Percentiles rank a stretch among this genome's conserved stretches.
These are phyloP conservation scores for Tulasnella sp. DNA, from an alignment of 768 basidiomycete species.

Conservation along the genomic window DNA sequence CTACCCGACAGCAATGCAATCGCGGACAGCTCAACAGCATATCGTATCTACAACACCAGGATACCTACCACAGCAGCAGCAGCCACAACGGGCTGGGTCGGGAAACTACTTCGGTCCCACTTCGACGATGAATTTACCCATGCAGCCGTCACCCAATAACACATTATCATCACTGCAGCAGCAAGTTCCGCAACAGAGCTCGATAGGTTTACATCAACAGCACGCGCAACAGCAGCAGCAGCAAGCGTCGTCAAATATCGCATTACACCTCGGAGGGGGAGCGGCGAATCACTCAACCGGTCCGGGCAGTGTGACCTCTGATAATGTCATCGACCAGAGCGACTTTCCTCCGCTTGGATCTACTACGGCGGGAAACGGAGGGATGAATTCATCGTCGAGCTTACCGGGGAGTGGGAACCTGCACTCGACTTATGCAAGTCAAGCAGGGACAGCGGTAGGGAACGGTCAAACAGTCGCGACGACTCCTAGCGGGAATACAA, in stretches of 20 bases:
- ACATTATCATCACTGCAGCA: constrained; percentile 23
- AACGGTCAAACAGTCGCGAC: constrained; percentile 25
- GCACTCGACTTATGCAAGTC: constrained; percentile 71
- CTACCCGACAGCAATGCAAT: constrained; percentile 43
- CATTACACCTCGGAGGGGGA: background rate
- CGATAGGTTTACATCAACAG: constrained; percentile 27
- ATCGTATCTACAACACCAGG: constrained; percentile 50
- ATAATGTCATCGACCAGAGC: constrained; percentile 8
- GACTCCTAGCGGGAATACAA: constrained; percentile 25
- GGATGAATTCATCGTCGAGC: constrained; percentile 2
- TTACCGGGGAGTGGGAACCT: background rate
- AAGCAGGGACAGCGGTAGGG: constrained; percentile 52
- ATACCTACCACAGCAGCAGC: constrained; percentile 33
- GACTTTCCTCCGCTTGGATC: constrained; percentile 10
- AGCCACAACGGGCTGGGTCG: constrained; percentile 10
- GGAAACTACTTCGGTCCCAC: constrained; percentile 15
- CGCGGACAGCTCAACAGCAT: constrained; percentile 45
- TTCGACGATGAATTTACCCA: constrained; percentile 11
- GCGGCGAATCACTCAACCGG: constrained; percentile 11
- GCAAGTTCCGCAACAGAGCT: constrained; percentile 28
- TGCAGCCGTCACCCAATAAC: constrained; percentile 7
- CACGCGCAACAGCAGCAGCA: constrained; percentile 39
- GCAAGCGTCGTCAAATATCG: constrained; percentile 6
- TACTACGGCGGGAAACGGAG: constrained; percentile 1
- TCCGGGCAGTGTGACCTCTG: constrained; percentile 14